Conservation (phyloP, 2,329 filamentous ascomycete species). For the Lachnellula subtilissima region DNA sequence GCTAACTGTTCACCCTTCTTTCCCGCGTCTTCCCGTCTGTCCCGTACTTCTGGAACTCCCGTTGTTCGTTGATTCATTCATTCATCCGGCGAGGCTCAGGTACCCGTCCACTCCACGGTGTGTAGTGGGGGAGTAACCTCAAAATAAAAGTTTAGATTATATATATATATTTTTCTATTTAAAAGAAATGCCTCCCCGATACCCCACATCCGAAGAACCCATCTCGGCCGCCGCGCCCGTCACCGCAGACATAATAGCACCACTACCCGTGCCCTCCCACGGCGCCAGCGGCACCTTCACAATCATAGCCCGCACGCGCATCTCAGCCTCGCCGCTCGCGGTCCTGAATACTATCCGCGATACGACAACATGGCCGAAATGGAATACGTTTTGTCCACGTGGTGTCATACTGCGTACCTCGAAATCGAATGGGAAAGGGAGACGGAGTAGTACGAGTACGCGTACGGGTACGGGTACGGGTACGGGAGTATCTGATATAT, state of each 20-base stretch:
- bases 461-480: too few species aligned
- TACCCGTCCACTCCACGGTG: too few species aligned
- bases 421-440: conserved; percentile 29
- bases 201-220: conserved; percentile 6
- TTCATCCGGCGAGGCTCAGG: too few species aligned
- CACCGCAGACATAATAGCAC: conserved; percentile 8
- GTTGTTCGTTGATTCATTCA: too few species aligned
- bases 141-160: too few species aligned
- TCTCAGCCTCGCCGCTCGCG: conserved; percentile 11
- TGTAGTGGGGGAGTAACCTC: too few species aligned
- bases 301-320: conserved; percentile 14
- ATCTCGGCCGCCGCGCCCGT: conserved; percentile 5
- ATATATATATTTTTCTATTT: not conserved
- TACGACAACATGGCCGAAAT: conserved; percentile 19
- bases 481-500: not conserved
- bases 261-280: conserved; percentile 20
- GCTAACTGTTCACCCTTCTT: too few species aligned
- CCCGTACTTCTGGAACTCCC: too few species aligned
- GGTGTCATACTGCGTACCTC: conserved; percentile 52
- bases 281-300: conserved; percentile 20
- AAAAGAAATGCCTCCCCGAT: conserved; percentile 4
- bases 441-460: too few species aligned
- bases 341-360: conserved; percentile 20
- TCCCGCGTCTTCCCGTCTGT: too few species aligned
- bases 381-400: conserved; percentile 57